A percentile compares a stretch with the other conserved stretches of the same genome.
These are phyloP conservation scores for Aspergillus cavernicola DNA, from an alignment of 495 filamentous ascomycete genomes.

Conservation along the genomic window DNA sequence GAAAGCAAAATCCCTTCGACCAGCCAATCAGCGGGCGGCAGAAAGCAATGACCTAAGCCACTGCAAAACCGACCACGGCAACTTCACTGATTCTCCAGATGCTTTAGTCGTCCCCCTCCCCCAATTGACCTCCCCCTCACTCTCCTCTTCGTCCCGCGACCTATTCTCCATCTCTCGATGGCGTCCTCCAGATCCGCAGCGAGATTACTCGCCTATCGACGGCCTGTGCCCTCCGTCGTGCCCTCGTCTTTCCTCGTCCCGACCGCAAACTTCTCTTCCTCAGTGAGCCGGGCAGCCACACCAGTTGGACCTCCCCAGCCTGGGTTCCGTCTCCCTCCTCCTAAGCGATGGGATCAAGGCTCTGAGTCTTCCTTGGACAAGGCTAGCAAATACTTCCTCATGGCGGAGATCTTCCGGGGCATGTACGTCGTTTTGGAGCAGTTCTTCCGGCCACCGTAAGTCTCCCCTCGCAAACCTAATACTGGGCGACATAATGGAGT, in stretches of 20 bases:
- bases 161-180: conserved; percentile 33
- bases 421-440: conserved; percentile 99
- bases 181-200: conserved; percentile 50
- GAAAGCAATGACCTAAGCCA: conserved; percentile 49
- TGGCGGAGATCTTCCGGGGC: conserved; percentile 92
- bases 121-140: conserved; percentile 21
- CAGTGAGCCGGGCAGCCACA: conserved; percentile 57
- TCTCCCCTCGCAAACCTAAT: conserved; percentile 25
- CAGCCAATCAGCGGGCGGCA: conserved; percentile 42
- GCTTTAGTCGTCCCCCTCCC: conserved; percentile 17
- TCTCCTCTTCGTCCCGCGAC: conserved; percentile 14
- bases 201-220: conserved; percentile 51
- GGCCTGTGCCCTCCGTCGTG: conserved; percentile 24
- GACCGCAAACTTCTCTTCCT: conserved; percentile 62
- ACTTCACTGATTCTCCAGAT: conserved; percentile 16
- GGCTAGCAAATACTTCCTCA: conserved; percentile 85
- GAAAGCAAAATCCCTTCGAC: conserved; percentile 40
- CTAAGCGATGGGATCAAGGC: conserved; percentile 66
- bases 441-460: conserved; percentile 95
- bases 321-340: conserved; percentile 68
- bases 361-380: conserved; percentile 71
- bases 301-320: conserved; percentile 72
- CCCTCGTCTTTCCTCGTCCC: conserved; percentile 40
- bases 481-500: neutral
- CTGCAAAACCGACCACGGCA: conserved; percentile 27